phyloP scores from a whole-genome alignment of 345 rosid genomes.

The Gossypium rotundifolium region DNA sequence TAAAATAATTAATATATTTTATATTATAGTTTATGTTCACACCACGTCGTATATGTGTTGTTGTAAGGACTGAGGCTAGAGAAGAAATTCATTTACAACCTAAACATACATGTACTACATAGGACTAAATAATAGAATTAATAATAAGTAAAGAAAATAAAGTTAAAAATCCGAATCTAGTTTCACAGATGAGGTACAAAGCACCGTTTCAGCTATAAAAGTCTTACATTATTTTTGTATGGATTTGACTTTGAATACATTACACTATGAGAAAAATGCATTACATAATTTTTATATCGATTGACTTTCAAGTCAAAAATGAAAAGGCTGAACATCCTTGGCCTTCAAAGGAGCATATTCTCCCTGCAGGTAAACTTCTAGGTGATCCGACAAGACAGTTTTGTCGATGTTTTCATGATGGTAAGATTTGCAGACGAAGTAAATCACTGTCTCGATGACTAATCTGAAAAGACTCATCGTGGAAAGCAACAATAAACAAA shows the following conservation, averaged over 20 bases:
- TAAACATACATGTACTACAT: no score
- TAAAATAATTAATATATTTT: no score
- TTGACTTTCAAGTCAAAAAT: background rate
- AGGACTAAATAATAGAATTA: no score
- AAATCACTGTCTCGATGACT: slow-evolving; percentile 42
- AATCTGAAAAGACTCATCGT: slow-evolving; percentile 29
- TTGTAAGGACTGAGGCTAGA: no score
- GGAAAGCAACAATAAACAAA: slow-evolving; percentile 30
- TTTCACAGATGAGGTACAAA: background rate
- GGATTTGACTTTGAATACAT: no score
- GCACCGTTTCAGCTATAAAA: background rate
- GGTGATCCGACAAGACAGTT: slow-evolving; percentile 41
- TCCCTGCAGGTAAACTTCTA: slow-evolving; percentile 39
- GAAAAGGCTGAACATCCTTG: slow-evolving; percentile 37
- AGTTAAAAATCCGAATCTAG: no score
- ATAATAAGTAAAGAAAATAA: no score
- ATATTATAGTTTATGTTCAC: no score
- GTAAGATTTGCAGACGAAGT: slow-evolving; percentile 52
- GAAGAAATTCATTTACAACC: no score
- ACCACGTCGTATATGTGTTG: no score
- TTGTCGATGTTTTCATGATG: slow-evolving; percentile 51
- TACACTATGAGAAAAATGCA: no score
- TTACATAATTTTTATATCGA: background rate
- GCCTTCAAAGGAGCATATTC: slow-evolving; percentile 48
- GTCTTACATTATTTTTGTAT: no score